Base-by-base conservation (phyloP, 441 rosid species). In the Gossypium lobatum region DNA sequence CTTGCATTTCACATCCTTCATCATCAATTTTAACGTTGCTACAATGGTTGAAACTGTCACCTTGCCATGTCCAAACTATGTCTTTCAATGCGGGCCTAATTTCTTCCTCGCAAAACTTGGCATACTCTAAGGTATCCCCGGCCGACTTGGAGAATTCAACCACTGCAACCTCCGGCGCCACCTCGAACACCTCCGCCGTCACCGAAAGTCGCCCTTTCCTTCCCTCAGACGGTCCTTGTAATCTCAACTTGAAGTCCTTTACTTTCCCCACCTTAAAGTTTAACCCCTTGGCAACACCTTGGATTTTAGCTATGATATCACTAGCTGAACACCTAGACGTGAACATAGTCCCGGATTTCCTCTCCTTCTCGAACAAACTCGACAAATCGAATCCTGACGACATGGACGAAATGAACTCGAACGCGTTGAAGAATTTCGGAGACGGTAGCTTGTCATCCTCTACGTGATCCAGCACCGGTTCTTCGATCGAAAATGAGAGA, bases 51-150 rank as follows among this genome's bases (percentile, higher is more conserved):
- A 71, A 76, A 42, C 50, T 70, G 77, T 94, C 96, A 2, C 98
- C 98, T 75, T 92, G 97, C 97, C 97, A 94, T 0, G 92, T 81
- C 97, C 97, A 94, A 1, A 94, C 96, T 57, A 94, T 89, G 72
- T 94, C 98, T 77, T 85, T 89, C 66, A 94, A 75, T 0, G 93
- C 91, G 17, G 97, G 97, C 85, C 97, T 76, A 0, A 87, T 90
- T 39, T 90, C 86, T 64, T 92, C 98, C 50, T 90, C 89, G 9
- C 92, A 92, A 25, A 92, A 87, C 82, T 76, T 90, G 0, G 78
- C 78, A 57, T 90, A 92, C 78, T 93, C 98, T 72, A 93, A 71
- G 5, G 96, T 90, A 13, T 93, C 98, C 2, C 98, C 98, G 31
- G 91, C 75, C 7, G 90, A 85, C 80, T 93, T 93, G 6, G 83